Evolutionary conservation across 495 filamentous ascomycete genomes (phyloP), one percentile per base, ranked within the genome.

Genomic region (Lasiosphaeris hirsuta): DNA sequence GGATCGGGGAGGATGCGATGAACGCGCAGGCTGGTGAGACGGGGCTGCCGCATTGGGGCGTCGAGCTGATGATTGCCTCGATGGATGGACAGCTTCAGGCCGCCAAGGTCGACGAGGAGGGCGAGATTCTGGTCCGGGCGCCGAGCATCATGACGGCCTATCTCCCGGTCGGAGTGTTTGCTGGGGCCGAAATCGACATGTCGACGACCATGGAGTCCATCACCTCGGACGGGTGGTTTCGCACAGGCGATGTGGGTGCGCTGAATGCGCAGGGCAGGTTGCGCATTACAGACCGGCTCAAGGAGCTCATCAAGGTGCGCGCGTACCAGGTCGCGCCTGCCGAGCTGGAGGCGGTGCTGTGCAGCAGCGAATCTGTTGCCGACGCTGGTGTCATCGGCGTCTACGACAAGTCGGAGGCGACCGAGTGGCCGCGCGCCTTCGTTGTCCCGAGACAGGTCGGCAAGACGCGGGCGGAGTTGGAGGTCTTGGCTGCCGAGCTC

Each of bases 261-360:
- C 75, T 86, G 17, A 78, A 83, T 17, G 63, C 58, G 37, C 72
- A 83, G 34, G 86, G 86, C 15, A 81, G 88, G 59, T 71, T 92
- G 47, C 75, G 80, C 18, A 90, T 94, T 47, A 85, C 83, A 1
- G 90, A 91, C 47, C 78, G 90, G 0, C 85, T 92, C 54, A 90
- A 90, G 74, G 86, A 89, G 70, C 78, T 89, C 75, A 88, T 90
- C 66, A 89, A 90, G 66, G 86, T 89, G 17, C 87, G 88, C 58
- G 87, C 85, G 4, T 84, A 86, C 57, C 82, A 78, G 17, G 86
- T 90, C 34, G 86, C 85, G 44, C 87, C 86, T 0, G 86, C 85
- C 0, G 87, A 89, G 68, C 69, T 90, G 1, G 86, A 90, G 63
- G 85, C 86, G 54, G 76, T 48, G 79, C 83, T 14, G 81, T 90